These are phyloP conservation scores for Evernia prunastri DNA, from an alignment of 495 filamentous ascomycete species.

Conservation along the genomic window DNA sequence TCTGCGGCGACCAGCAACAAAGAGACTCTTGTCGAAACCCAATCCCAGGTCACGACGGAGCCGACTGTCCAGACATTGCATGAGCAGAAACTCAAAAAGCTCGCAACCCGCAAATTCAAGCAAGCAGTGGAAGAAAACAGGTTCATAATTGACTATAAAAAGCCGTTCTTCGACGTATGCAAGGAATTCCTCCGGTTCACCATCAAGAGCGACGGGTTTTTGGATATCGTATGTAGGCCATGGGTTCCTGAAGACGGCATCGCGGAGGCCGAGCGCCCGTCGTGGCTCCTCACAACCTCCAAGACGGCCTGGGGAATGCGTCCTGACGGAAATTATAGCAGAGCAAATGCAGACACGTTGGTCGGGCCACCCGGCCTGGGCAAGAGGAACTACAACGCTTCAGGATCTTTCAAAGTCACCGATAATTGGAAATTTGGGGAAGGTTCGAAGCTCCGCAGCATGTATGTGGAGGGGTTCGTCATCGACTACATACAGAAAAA, in stretches of 20 bases:
- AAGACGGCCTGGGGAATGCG: constrained; percentile 21
- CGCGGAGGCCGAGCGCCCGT: constrained; percentile 13
- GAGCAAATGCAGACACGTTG: constrained; percentile 26
- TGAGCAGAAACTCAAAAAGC: constrained; percentile 9
- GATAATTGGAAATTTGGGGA: constrained; percentile 17
- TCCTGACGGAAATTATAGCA: constrained; percentile 17
- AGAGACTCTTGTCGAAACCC: background rate
- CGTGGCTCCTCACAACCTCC: constrained; percentile 22
- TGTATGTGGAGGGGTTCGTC: constrained; percentile 10
- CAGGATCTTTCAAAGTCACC: constrained; percentile 21
- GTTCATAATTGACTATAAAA: constrained; percentile 19
- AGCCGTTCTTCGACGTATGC: constrained; percentile 22
- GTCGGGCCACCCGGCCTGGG: constrained; percentile 23
- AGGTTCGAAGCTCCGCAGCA: constrained; percentile 7
- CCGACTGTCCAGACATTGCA: background rate
- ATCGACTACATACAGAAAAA: constrained; percentile 1
- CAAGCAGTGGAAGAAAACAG: background rate
- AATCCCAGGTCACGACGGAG: background rate
- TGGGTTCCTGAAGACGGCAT: constrained; percentile 26
- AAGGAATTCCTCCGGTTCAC: constrained; percentile 25
- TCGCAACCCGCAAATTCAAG: background rate
- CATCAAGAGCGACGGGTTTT: constrained; percentile 18
- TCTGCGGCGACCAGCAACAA: constrained; percentile 6
- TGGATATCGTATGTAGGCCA: constrained; percentile 32
- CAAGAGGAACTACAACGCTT: constrained; percentile 15